A percentile compares a stretch with the other conserved stretches of the same genome.
Conservation (phyloP, 257 asterid genomes). For the Dorcoceras hygrometricum region DNA sequence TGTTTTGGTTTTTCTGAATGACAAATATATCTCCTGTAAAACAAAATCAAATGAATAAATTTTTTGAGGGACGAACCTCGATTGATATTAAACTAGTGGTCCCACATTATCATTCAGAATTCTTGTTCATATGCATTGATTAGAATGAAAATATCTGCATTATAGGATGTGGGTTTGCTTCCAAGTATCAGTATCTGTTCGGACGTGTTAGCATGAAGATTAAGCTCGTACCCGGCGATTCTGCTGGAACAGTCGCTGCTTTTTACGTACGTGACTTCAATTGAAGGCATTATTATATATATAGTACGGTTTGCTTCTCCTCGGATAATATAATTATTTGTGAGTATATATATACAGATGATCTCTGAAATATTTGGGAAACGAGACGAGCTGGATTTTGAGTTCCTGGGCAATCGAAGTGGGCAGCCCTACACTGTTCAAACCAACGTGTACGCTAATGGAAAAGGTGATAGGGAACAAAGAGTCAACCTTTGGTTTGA, state of each 20-base stretch:
- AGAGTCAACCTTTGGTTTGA: slow-evolving; percentile 92
- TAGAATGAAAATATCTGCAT: neutral
- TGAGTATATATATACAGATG: slow-evolving; percentile 44
- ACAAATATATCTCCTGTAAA: no score
- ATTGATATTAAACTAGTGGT: no score
- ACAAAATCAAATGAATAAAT: no score
- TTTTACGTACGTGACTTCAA: slow-evolving; percentile 38
- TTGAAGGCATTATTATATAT: neutral
- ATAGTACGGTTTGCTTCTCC: neutral
- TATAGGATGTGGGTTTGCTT: slow-evolving; percentile 50
- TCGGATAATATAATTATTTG: neutral
- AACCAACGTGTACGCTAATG: slow-evolving; percentile 75
- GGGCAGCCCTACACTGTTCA: slow-evolving; percentile 94
- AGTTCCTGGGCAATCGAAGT: slow-evolving; percentile 80
- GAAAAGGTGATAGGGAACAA: slow-evolving; percentile 82
- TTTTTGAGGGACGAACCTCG: no score
- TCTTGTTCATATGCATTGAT: no score
- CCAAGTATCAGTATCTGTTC: slow-evolving; percentile 42
- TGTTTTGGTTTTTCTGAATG: no score
- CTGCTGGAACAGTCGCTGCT: slow-evolving; percentile 64
- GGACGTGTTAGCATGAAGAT: slow-evolving; percentile 57
- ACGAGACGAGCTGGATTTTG: slow-evolving; percentile 87
- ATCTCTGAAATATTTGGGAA: slow-evolving; percentile 55
- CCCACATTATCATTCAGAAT: neutral
- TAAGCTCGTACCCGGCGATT: slow-evolving; percentile 63